Evolutionary conservation across 805 yeast species (phyloP).

Genomic region (Teunomyces gatunensis): DNA sequence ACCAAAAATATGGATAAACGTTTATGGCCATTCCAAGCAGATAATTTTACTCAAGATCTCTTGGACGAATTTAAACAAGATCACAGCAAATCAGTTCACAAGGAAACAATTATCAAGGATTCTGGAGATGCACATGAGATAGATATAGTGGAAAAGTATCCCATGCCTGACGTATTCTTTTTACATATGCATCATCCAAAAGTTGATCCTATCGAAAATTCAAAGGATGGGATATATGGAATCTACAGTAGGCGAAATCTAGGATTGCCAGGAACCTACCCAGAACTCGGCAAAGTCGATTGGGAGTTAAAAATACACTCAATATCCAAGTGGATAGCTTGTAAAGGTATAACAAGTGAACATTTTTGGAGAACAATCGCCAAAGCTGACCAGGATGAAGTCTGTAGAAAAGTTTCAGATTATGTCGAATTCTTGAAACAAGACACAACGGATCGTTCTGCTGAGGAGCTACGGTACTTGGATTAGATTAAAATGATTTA

Average conservation of each 20-base stretch:
- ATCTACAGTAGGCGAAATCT: conserved; percentile 18
- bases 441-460: conserved; percentile 15
- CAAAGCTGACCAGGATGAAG: conserved; percentile 11
- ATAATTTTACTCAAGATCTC: conserved; percentile 10
- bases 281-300: conserved; percentile 17
- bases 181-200: conserved; percentile 23
- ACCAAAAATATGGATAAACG: conserved; percentile 15
- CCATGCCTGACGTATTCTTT: conserved; percentile 16
- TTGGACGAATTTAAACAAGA: conserved; percentile 11
- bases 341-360: conserved; percentile 18
- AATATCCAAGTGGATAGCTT: conserved; percentile 24
- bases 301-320: conserved; percentile 25
- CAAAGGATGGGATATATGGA: conserved; percentile 9
- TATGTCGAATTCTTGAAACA: conserved; percentile 23
- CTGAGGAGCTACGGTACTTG: conserved; percentile 8
- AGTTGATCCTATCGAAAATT: conserved; percentile 14
- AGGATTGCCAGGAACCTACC: conserved; percentile 16
- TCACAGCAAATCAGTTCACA: background rate
- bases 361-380: conserved; percentile 18
- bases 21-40: conserved; percentile 16
- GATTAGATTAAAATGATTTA: background rate
- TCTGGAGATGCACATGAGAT: conserved; percentile 2
- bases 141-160: conserved; percentile 5
- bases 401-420: conserved; percentile 18
- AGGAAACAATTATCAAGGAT: conserved; percentile 1